These are phyloP conservation scores for Cercospora janseana DNA, from an alignment of 2,329 filamentous ascomycete genomes.

Conservation along the genomic window DNA sequence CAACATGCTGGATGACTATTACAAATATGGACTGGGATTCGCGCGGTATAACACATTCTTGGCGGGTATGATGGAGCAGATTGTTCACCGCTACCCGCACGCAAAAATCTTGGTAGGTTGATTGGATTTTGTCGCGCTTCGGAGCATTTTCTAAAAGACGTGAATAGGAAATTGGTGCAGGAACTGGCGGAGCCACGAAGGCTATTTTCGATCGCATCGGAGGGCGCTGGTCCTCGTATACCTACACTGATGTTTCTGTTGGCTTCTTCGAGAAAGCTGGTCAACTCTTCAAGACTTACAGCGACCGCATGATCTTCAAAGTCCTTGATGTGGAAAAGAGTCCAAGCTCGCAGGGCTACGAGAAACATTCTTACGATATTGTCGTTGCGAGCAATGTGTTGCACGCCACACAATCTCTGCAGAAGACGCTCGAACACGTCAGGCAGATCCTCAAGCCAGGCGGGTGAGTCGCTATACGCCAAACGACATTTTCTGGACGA, in stretches of 20 bases:
- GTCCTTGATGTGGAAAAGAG: conserved; percentile 36
- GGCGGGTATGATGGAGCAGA: conserved; percentile 7
- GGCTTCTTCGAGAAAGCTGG: conserved; percentile 43
- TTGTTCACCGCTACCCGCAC: conserved; percentile 43
- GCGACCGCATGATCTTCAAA: conserved; percentile 27
- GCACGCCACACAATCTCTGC: conserved; percentile 27
- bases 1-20: conserved; percentile 8
- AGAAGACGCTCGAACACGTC: conserved; percentile 25
- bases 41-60: neutral
- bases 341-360: conserved; percentile 38
- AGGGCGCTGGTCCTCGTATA: conserved; percentile 36
- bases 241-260: conserved; percentile 47
- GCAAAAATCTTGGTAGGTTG: conserved; percentile 43
- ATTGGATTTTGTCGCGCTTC: too few relatives aligned
- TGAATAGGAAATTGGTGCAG: conserved; percentile 46
- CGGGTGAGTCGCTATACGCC: too few relatives aligned
- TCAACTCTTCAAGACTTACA: conserved; percentile 19
- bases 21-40: neutral
- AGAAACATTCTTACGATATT: conserved; percentile 31
- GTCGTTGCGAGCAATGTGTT: conserved; percentile 30
- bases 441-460: conserved; percentile 23
- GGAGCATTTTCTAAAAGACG: conserved; percentile 38
- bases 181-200: conserved; percentile 45
- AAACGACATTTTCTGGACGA: too few relatives aligned
- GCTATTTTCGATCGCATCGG: conserved; percentile 33